Percentiles rank a stretch among this genome's conserved stretches.
phyloP scores from a whole-genome alignment of 768 basidiomycete genomes.

The Phaeotremella fagi region DNA sequence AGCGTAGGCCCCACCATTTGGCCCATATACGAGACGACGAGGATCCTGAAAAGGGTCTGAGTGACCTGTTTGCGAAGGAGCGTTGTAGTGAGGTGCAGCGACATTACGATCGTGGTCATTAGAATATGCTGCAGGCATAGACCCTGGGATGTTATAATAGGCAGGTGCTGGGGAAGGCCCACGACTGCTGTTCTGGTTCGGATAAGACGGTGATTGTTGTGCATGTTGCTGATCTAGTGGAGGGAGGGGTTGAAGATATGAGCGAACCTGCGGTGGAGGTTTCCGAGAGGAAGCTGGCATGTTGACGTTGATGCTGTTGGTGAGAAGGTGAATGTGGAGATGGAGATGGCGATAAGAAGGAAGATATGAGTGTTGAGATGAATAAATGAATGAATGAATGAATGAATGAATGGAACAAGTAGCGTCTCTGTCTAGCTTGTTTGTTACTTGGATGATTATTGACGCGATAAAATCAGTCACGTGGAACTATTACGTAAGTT shows the following conservation, averaged over 20 bases:
- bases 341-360: background rate
- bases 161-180: conserved; percentile 21
- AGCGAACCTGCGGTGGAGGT: conserved; percentile 7
- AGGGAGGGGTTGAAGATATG: conserved; percentile 5
- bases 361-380: background rate
- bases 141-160: background rate
- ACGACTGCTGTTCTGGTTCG: background rate
- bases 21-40: conserved; percentile 3
- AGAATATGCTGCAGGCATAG: background rate
- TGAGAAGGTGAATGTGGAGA: background rate
- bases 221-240: background rate
- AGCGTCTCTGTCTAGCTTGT: too few relatives aligned
- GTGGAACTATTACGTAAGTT: too few relatives aligned
- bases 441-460: too few relatives aligned
- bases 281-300: conserved; percentile 18
- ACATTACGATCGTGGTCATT: background rate
- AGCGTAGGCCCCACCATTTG: conserved; percentile 1
- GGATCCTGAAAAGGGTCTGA: background rate
- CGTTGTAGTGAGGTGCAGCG: background rate
- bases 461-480: too few relatives aligned
- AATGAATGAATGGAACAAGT: background rate
- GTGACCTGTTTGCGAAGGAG: background rate
- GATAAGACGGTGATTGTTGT: background rate
- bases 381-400: background rate
- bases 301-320: background rate